Evolutionary conservation across 2,329 filamentous ascomycete species (phyloP), one percentile per base, ranked within the genome.

Genomic region (Verticillium alfalfae): DNA sequence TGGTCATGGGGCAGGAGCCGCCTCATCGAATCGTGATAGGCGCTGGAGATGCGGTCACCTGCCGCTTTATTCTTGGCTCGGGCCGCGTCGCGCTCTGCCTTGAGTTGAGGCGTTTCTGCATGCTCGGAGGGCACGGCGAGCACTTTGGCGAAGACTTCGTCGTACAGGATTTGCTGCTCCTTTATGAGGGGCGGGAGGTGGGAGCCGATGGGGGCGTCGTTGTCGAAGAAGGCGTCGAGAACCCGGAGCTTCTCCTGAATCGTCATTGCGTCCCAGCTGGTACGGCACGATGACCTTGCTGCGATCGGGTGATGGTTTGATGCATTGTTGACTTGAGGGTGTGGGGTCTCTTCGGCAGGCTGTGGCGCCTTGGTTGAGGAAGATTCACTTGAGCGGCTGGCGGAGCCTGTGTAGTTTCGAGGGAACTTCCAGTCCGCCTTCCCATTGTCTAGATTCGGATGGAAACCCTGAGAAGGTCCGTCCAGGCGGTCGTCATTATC

Each of bases 161-260:
- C 57, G 37, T 45, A 16, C 9, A 15, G 16, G 26, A 13, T 18
- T 34, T 34, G 38, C 38, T 49, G 57, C 7, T 31, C 57, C 4
- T 58, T 41, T 12, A 39, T 22, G 1, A 18, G 31, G 38, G 57
- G 38, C 12, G 38, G 38, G 39, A 41, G 31, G 38, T 34, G 18
- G n/a, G 8, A 34, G 57, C 38, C 38, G 10, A 49, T 13, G 12
- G 7, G 26, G 2, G 37, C 15, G 5, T 31, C 9, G 26, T 34
- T 31, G 39, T 58, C 57, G 57, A 58, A 58, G 57, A 58, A 58
- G 39, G 41, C 39, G 16, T 58, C 57, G 5, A 58, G 57, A 12
- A 13, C 1, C 1, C 34, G 38, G 22, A 58, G 38, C 16, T 45
- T 49, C 26, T 36, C 16, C 6, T 49, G 15, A 26, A 58, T 16